Evolutionary conservation across 345 rosid species (phyloP).

Genomic region (Dimocarpus longan): DNA sequence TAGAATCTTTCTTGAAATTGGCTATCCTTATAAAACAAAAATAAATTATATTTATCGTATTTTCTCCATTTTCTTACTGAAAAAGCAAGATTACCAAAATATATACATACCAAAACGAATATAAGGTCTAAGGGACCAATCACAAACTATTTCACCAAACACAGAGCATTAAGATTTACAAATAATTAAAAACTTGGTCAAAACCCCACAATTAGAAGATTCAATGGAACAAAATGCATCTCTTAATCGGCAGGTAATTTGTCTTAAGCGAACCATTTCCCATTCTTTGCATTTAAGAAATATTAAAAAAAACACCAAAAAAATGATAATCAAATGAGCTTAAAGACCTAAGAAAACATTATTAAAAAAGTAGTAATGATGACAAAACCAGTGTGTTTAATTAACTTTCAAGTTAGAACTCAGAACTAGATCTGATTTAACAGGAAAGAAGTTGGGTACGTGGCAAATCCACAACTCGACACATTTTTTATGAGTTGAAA

Average conservation of each 20-base stretch:
- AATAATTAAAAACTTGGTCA: conserved; percentile 6
- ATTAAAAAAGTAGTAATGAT: not conserved
- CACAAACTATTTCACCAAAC: conserved; percentile 36
- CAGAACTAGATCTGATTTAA: not conserved
- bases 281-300: conserved; percentile 33
- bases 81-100: conserved; percentile 7
- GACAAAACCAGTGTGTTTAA: not conserved
- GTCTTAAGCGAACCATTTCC: not conserved
- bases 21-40: not conserved
- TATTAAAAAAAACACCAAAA: not conserved
- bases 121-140: conserved; percentile 32
- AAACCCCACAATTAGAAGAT: conserved; percentile 20
- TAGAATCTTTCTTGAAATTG: too few relatives aligned
- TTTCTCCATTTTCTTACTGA: not conserved
- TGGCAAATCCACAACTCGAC: conserved; percentile 20
- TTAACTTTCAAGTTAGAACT: conserved; percentile 34
- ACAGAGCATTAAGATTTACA: not conserved
- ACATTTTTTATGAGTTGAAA: not conserved
- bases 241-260: not conserved
- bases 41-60: not conserved
- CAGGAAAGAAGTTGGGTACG: not conserved
- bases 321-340: not conserved
- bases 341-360: not conserved
- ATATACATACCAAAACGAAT: not conserved
- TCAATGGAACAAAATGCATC: conserved; percentile 7